Evolutionary conservation across 2,329 filamentous ascomycete genomes (phyloP), one percentile per base, ranked within the genome.

Genomic region (Xylaria sp.): DNA sequence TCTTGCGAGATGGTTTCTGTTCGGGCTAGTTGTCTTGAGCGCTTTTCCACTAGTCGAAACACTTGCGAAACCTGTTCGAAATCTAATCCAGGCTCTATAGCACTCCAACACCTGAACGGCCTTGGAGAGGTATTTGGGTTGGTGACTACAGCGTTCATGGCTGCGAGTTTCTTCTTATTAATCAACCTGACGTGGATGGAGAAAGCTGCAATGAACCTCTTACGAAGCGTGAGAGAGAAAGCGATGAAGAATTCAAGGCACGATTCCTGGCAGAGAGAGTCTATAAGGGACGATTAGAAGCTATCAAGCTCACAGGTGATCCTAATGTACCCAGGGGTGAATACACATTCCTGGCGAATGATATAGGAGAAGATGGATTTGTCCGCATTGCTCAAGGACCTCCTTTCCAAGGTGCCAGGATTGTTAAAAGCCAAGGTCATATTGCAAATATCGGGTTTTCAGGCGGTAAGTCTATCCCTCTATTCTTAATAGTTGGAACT

Each of bases 301-400:
- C 92, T 0, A 89, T 97, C 76, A 98, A 98, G 78, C 82, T 99
- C 40, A 98, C 95, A 0, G 95, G 95, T 0, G 95, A 99, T 76
- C 89, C 91, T 0, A 97, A 97, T 73, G 89, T 98, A 15, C 95
- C 95, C 0, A 87, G 94, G 9, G 95, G 94, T 9, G 92, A 97
- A 79, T 89, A 90, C 73, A 93, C 92, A 0, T 97, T 97, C 77
- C 85, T 93, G 3, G 91, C 90, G 0, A 88, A 93, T 5, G 93
- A 97, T 73, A 88, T 98, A 42, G 90, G 92, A 0, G 83, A 86
- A 0, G 81, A 77, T 0, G 93, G 93, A 0, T 84, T 91, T 26
- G 80, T 95, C 0, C 83, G 89, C 0, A 82, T 89, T 0, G 88
- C 90, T 0, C 82, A 87, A 1, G 91, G 94, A 67, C 81, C 86